Conservation (phyloP, 208 protist species). For the Spongospora subterranea region DNA sequence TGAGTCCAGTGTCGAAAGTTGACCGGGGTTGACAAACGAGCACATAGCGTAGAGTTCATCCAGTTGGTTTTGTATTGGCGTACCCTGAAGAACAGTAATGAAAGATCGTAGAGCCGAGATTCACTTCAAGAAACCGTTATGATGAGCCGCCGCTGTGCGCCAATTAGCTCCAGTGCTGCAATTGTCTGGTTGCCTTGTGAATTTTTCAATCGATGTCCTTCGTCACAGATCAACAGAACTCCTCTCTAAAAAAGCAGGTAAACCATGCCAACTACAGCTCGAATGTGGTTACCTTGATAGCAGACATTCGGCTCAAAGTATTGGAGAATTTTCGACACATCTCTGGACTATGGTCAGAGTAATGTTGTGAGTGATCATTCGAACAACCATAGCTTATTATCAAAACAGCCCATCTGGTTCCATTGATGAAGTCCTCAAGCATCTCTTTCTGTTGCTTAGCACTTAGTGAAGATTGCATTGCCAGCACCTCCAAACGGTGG, state of each 20-base stretch:
- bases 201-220: conserved; percentile 73
- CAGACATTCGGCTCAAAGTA: background rate
- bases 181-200: conserved; percentile 57
- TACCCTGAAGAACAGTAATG: conserved; percentile 11
- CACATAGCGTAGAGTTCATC: conserved; percentile 67
- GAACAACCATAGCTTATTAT: conserved; percentile 19
- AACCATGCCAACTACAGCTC: background rate
- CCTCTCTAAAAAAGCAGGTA: background rate
- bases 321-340: conserved; percentile 42
- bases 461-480: background rate
- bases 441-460: background rate
- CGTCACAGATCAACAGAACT: conserved; percentile 70
- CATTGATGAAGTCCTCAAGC: background rate
- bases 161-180: conserved; percentile 34
- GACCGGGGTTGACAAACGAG: conserved; percentile 60
- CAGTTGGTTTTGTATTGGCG: conserved; percentile 70
- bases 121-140: conserved; percentile 49
- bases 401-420: background rate
- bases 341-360: background rate
- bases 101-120: background rate
- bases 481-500: background rate
- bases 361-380: background rate
- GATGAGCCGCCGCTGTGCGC: conserved; percentile 21
- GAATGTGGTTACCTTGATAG: background rate
- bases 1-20: conserved; percentile 8